These are phyloP conservation scores for Crithidia mellificae DNA, from an alignment of 208 protist species.

Conservation along the genomic window DNA sequence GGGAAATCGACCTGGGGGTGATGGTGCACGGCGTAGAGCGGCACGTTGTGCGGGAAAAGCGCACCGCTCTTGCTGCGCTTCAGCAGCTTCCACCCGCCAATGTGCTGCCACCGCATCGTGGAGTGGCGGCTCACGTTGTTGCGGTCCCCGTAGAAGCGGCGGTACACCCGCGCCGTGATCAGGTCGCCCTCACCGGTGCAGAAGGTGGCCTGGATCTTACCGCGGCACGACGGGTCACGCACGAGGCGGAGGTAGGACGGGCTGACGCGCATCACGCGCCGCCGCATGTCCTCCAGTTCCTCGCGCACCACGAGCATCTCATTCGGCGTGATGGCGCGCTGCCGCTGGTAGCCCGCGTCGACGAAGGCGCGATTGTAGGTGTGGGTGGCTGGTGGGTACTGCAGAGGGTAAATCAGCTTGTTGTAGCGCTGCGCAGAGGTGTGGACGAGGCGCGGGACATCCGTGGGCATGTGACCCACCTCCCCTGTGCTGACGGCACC, in stretches of 20 bases:
- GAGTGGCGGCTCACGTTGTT: constrained; percentile 61
- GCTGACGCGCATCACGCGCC: constrained; percentile 45
- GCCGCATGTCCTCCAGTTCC: constrained; percentile 67
- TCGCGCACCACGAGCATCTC: constrained; percentile 85
- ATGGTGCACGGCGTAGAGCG: constrained; percentile 72
- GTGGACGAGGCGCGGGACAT: constrained; percentile 51
- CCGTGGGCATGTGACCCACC: constrained; percentile 69
- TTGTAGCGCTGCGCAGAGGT: constrained; percentile 67
- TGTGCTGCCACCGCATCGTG: constrained; percentile 88
- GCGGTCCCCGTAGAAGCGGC: constrained; percentile 83
- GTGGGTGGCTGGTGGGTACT: constrained; percentile 75
- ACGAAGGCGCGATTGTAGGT: constrained; percentile 86
- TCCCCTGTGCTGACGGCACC: constrained; percentile 56
- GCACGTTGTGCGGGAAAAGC: constrained; percentile 81
- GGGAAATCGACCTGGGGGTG: constrained; percentile 84
- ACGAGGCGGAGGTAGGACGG: constrained; percentile 76
- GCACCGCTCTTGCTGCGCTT: constrained; percentile 68
- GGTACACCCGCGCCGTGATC: constrained; percentile 75
- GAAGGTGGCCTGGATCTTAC: constrained; percentile 83
- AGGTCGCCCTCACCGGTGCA: constrained; percentile 80
- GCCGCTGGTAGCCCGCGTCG: constrained; percentile 79
- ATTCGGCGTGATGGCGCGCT: constrained; percentile 76
- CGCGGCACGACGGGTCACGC: constrained; percentile 74
- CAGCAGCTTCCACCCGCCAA: constrained; percentile 88
- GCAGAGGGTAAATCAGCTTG: constrained; percentile 75